phyloP scores from a whole-genome alignment of 2,329 filamentous ascomycete genomes.

The Aspergillus puulaauensis region DNA sequence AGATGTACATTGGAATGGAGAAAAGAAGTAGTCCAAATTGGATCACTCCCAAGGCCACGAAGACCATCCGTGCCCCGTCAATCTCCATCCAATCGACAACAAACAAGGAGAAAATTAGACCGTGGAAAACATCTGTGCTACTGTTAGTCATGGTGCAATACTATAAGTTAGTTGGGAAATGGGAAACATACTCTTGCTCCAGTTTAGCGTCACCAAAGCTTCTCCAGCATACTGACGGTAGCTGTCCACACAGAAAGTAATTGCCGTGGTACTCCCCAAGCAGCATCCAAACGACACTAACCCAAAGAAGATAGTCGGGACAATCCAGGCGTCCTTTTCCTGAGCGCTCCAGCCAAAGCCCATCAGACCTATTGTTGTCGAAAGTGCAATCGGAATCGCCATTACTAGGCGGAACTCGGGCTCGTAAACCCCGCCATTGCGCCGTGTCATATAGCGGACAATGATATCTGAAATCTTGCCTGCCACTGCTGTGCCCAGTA shows the following conservation, averaged over 20 bases:
- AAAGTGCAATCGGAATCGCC: constrained; percentile 74
- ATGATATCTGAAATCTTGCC: constrained; percentile 85
- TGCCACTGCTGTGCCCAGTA: constrained; percentile 88
- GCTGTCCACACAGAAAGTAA: constrained; percentile 91
- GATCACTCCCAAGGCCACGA: constrained; percentile 79
- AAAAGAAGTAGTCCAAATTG: constrained; percentile 73
- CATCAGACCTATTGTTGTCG: constrained; percentile 83
- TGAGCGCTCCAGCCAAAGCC: constrained; percentile 93
- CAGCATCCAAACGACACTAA: constrained; percentile 89
- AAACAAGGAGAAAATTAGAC: constrained; percentile 84
- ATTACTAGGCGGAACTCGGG: constrained; percentile 91
- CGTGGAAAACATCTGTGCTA: constrained; percentile 71
- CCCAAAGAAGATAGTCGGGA: constrained; percentile 91
- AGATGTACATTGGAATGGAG: constrained; percentile 92
- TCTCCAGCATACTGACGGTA: constrained; percentile 93
- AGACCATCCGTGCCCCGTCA: constrained; percentile 75
- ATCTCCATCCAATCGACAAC: constrained; percentile 78
- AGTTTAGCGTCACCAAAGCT: constrained; percentile 90
- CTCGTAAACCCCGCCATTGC: constrained; percentile 92
- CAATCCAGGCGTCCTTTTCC: constrained; percentile 76
- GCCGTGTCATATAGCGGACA: constrained; percentile 75
- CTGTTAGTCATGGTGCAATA: constrained; percentile 11
- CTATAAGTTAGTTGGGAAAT: background rate
- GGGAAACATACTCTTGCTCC: constrained; percentile 69
- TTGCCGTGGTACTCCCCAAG: constrained; percentile 83